Conservation (phyloP, 148 eudicot species). For the Rhododendron ovatum region DNA sequence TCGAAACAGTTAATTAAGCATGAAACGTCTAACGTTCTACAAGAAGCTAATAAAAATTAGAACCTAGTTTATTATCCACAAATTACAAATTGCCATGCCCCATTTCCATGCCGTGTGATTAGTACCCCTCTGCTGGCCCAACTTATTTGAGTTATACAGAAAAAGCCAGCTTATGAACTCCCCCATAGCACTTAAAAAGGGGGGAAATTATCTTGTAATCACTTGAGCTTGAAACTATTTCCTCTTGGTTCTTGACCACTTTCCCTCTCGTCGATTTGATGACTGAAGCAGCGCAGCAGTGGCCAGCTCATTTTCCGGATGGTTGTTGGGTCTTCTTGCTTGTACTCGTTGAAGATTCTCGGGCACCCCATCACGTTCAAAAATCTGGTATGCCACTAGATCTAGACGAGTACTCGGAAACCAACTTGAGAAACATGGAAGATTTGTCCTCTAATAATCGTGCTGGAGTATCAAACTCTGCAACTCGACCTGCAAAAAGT, state of each 20-base stretch:
- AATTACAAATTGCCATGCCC: not conserved
- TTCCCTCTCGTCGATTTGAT: not conserved
- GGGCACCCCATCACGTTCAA: slow-evolving; percentile 3
- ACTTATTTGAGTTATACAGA: slow-evolving; percentile 1
- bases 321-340: slow-evolving; percentile 1
- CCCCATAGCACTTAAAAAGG: not conserved
- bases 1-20: slow-evolving; percentile 4
- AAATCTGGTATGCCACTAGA: slow-evolving; percentile 47
- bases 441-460: slow-evolving; percentile 64
- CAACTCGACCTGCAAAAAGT: slow-evolving; percentile 64
- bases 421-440: slow-evolving; percentile 79
- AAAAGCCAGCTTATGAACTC: slow-evolving; percentile 6
- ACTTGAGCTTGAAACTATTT: not conserved
- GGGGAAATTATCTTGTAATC: not conserved
- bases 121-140: slow-evolving; percentile 7
- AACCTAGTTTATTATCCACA: not conserved
- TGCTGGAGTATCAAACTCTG: slow-evolving; percentile 75
- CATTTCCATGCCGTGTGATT: not conserved
- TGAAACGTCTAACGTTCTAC: not conserved
- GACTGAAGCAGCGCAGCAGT: slow-evolving; percentile 1
- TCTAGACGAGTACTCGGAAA: slow-evolving; percentile 77
- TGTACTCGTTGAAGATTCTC: not conserved
- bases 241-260: not conserved
- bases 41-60: not conserved
- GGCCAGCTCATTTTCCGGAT: not conserved